Base-by-base conservation (phyloP, 371 early-diverging fungal species). In the Rhizopus stolonifer region DNA sequence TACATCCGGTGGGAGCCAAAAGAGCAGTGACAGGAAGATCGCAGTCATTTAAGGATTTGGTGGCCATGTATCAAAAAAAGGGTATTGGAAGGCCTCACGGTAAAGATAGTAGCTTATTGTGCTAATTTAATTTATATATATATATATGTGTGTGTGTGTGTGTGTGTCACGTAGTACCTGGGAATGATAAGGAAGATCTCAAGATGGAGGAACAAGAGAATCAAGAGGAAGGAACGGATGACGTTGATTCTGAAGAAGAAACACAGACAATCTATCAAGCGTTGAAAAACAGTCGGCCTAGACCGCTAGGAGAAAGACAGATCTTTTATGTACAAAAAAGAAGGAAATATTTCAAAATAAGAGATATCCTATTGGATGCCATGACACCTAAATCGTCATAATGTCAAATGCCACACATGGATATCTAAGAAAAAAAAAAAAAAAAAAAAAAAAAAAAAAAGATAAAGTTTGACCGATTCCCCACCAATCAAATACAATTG, bases 1-100 rank as follows among this genome's bases (percentile, higher is more conserved):
- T 85, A 8, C 92, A 92, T 59, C 84, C 92, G 9, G 87, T 91
- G 85, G 87, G 89, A 10, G 82, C 85, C 48, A 92, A 92, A 62
- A 79, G 92, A 44, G 78, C 82, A 2, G 92, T 92, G 5, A 72
- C 74, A 31, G 91, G 91, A 9, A 77, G 92, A 47, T 82, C 88
- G 25, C 79, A 84, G 52, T 80, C 86, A 33, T 92, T 85, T 58
- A 91, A 92, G 49, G 78, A 85, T 1, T 61, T 92, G 23, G 67
- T 89, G 36, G 75, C 80, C 46, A 77, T 81, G 34, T 86, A 88
- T 64, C 78, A 89, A 67, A 67, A 90, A 72, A 84, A 84, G 46
- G 72, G 78, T 9, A 69, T 68, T 43, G 76, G 73, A 2, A 68
- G 77, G 26, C 68, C 80, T 26, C 74, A 81, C 48, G 64, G 80